Base-by-base conservation (phyloP, 1,139 yeast genomes). In the Pichia sp. region DNA sequence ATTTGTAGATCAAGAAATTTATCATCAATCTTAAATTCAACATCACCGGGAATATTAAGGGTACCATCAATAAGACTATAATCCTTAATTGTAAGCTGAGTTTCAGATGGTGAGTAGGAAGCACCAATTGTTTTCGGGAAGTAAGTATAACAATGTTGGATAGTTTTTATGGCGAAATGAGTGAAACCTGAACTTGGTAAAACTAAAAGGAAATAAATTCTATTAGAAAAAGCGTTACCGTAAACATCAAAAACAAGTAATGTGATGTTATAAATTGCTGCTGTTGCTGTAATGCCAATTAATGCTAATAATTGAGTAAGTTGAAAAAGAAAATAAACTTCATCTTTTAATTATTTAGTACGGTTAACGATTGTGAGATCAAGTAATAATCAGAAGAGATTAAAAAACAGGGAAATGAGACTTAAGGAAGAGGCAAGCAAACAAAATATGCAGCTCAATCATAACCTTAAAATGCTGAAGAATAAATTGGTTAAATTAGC, bases 141-240 rank as follows among this genome's bases (percentile, higher is more conserved):
- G 35, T 45, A 56, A 22, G 47, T 35, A 48, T 49, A 57, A 46
- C 58, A 58, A 39, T 50, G 49, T 46, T 43, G 49, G 16, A 50
- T 46, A 41, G 54, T 44, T 37, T 47, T 43, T 43, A 56, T 43
- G 38, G 51, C 50, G 41, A 56, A 44, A 16, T 48, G 25, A 16
- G 30, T 23, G 47, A 54, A 55, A 35, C 51, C 52, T 30, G 55
- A 43, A 33, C 48, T 53, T 45, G 60, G 60, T 16, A 55, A 47
- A 33, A 45, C 37, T 4, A 58, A 34, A 30, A 53, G 46, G 47
- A 55, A 53, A 49, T 46, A 48, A 25, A 53, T 43, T 22, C 39
- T 26, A 40, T 50, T 48, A 30, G 46, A 51, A n/a, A 33, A 30
- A 45, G 46, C 55, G 47, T 49, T 48, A 45, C 59, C 61, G 30